Evolutionary conservation across 2,329 filamentous ascomycete species (phyloP), one percentile per base, ranked within the genome.

Genomic region (Calonectria multiphialidica): DNA sequence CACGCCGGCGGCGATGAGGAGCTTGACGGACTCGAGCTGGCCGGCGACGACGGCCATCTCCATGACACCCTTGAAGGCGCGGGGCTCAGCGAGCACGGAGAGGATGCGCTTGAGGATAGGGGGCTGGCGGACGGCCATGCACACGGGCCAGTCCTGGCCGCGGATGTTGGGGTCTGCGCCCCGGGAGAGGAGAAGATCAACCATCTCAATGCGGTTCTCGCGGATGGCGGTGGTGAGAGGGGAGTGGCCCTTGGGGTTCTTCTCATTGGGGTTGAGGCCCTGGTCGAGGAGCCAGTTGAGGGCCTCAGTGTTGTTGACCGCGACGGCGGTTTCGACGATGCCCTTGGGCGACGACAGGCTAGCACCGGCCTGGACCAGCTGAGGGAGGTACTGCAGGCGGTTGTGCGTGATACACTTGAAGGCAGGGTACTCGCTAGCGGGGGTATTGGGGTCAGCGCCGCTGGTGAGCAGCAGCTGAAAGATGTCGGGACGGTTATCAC

Each of bases 341-440:
- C 92, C 92, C 78, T 90, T 91, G 6, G 92, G 92, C 2, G 83
- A 87, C 75, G 87, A 82, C 0, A 92, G 84, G 73, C 93, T 87
- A 13, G 86, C 90, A 1, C 92, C 92, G 0, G 91, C 91, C 8
- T 88, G 87, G 0, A 92, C 84, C 1, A 94, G 85, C 7, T 87
- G 83, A 0, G 90, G 89, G 0, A 94, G 85, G 78, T 90, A 89
- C 21, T 93, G 90, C 0, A 89, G 83, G 28, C 91, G 87, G 79
- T 91, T 88, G 79, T 93, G 92, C 0, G 91, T 93, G 28, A 94
- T 88, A 72, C 91, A 93, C 80, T 93, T 93, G 86, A 91, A 93
- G 5, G 88, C 85, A 0, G 92, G 92, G 77, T 92, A 93, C 78
- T 93, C 92, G 55, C 89, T 87, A 0, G 91, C 90, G 8, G 87